Evolutionary conservation across 192 early-diverging fungal species (phyloP), one percentile per base, ranked within the genome.

Genomic region (Paraglomus occultum): DNA sequence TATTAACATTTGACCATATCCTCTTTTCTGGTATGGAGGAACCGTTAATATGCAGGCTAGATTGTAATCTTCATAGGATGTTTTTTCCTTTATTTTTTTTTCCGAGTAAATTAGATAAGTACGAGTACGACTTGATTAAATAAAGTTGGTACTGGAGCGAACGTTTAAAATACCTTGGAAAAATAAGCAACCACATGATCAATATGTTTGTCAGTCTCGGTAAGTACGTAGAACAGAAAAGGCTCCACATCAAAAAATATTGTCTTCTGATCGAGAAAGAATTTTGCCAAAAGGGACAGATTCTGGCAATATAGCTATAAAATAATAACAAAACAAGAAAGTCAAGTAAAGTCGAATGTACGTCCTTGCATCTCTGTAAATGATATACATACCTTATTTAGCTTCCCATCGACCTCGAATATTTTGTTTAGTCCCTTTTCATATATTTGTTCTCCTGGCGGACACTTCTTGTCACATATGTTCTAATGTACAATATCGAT

Each of bases 251-350:
- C 97, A 73, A 95, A 99, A 64, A 92, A 97, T 10, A 97, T 81
- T 1, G 95, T 95, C 75, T 99, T 99, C 83, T 96, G 92, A 74
- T 99, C 97, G 51, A 99, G 76, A 77, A 97, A 99, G 74, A 95
- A 81, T 74, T 97, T 99, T 45, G 93, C 91, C 61, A 99, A 72
- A 15, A 99, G 79, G 50, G 92, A 96, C 20, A 99, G 76, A 75
- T 96, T 97, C 70, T 99, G 97, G 73, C 94, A 95, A 74, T 95
- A 99, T 6, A 95, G 78, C 88, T 92, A 76, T 49, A 65, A 47
- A 71, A 53, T 10, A 43, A 71, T 46, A 10, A 11, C n/a, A n/a
- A n/a, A n/a, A n/a, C n/a, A 11, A 20, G 51, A 20, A 15, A 59
- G 42, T 23, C 23, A 14, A 48, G 8, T 18, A 44, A 43, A 18